Evolutionary conservation across 345 rosid genomes (phyloP).

Genomic region (Citrus medica): DNA sequence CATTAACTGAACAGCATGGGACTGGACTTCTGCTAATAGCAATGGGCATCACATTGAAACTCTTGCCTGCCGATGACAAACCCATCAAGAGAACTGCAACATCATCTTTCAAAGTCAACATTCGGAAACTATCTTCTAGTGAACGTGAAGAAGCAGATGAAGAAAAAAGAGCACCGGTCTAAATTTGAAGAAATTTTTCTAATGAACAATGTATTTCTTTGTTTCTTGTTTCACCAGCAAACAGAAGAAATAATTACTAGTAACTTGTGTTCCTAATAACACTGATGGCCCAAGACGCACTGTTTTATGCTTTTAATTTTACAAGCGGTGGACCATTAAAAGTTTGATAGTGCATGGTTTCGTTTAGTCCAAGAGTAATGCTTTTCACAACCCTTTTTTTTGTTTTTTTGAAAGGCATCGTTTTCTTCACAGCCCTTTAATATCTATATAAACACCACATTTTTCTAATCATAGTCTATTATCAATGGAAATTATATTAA

Average conservation of each 20-base stretch:
- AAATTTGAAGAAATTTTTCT: neutral
- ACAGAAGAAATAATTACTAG: neutral
- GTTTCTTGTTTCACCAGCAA: neutral
- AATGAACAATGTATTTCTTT: neutral
- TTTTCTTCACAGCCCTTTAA: no score
- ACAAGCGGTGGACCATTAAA: no score
- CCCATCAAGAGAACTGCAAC: slow-evolving; percentile 16
- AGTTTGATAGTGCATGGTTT: no score
- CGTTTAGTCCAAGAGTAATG: no score
- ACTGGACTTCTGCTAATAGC: slow-evolving; percentile 67
- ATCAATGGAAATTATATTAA: no score
- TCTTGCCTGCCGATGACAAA: slow-evolving; percentile 32
- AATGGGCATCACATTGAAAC: slow-evolving; percentile 73
- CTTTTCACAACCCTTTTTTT: no score
- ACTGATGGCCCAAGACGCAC: no score
- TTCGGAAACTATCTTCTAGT: slow-evolving; percentile 2
- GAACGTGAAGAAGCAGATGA: slow-evolving; percentile 25
- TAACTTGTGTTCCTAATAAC: neutral
- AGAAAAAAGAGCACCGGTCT: slow-evolving; percentile 39
- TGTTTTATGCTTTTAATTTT: no score
- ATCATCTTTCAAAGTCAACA: slow-evolving; percentile 7
- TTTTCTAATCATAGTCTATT: no score
- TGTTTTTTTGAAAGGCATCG: no score
- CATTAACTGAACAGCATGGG: slow-evolving; percentile 72
- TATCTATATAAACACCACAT: no score